Conservation (phyloP, 2,329 filamentous ascomycete genomes). For the Ilyonectria destructans region DNA sequence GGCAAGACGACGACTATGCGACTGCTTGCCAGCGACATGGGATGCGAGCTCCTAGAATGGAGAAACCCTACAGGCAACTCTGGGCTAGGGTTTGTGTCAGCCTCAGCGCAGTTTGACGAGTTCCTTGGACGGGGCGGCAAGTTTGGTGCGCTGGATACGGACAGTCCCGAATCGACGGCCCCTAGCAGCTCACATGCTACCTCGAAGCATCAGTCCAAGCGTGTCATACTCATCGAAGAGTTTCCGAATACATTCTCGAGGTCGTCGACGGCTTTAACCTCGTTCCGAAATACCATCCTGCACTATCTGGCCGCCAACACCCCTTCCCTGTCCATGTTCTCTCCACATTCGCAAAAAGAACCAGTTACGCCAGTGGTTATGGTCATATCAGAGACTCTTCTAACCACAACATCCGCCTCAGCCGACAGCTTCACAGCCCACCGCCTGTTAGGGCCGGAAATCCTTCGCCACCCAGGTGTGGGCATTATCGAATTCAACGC, state of each 20-base stretch:
- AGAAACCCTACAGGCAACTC: conserved; percentile 81
- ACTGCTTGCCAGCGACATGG: conserved; percentile 84
- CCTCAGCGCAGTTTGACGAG: conserved; percentile 89
- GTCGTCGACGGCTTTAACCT: conserved; percentile 75
- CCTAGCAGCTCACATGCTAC: conserved; percentile 40
- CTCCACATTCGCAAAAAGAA: conserved; percentile 59
- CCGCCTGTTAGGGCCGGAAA: conserved; percentile 88
- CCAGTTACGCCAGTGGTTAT: conserved; percentile 84
- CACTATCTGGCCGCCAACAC: conserved; percentile 81
- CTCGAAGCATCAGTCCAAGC: conserved; percentile 51
- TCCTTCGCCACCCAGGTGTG: conserved; percentile 85
- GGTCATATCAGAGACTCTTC: conserved; percentile 90
- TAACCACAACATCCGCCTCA: conserved; percentile 87
- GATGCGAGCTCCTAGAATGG: conserved; percentile 89
- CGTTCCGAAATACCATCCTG: conserved; percentile 83
- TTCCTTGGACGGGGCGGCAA: conserved; percentile 88
- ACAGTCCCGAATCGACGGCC: conserved; percentile 50
- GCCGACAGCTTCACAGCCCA: conserved; percentile 95
- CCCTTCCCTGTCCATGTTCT: conserved; percentile 68
- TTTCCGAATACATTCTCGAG: conserved; percentile 84
- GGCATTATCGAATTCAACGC: conserved; percentile 93
- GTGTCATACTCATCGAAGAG: conserved; percentile 84
- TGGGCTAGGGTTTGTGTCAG: conserved; percentile 76
- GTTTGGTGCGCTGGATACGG: conserved; percentile 79
- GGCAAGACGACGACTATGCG: conserved; percentile 93